phyloP scores from a whole-genome alignment of 768 basidiomycete species.

The Psilocybe tampanensis region DNA sequence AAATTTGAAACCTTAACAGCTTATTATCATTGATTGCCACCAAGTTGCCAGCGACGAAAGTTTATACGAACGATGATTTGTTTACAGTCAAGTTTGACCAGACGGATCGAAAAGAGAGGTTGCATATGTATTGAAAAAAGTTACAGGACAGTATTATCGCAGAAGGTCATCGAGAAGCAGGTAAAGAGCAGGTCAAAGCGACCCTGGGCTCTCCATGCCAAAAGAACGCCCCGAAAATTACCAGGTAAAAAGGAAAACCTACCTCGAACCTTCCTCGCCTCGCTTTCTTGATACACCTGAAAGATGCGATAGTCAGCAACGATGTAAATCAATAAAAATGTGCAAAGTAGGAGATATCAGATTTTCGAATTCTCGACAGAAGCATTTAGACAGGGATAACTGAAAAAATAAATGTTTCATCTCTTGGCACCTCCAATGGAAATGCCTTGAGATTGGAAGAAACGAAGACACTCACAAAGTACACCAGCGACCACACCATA shows the following conservation, averaged over 20 bases:
- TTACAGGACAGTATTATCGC: neutral
- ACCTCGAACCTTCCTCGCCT: neutral
- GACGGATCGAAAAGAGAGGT: too few relatives aligned
- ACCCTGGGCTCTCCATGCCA: too few relatives aligned
- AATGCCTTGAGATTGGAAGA: neutral
- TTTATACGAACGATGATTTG: too few relatives aligned
- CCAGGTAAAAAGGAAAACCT: neutral
- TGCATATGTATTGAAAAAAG: too few relatives aligned
- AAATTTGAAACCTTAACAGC: too few relatives aligned
- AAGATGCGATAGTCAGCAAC: constrained; percentile 1
- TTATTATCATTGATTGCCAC: too few relatives aligned
- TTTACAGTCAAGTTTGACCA: too few relatives aligned
- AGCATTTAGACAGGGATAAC: constrained; percentile 38
- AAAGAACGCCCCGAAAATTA: too few relatives aligned
- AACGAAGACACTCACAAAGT: neutral
- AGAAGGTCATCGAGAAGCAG: neutral
- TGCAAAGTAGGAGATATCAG: constrained; percentile 25
- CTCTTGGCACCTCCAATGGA: constrained; percentile 10
- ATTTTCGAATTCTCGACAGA: constrained; percentile 36
- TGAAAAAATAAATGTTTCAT: constrained; percentile 33
- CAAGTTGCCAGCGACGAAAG: too few relatives aligned
- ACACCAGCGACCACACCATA: too few relatives aligned
- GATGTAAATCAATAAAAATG: neutral
- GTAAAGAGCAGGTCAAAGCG: too few relatives aligned
- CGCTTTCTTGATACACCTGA: neutral